These are phyloP conservation scores for Paxillus rubicundulus DNA, from an alignment of 768 basidiomycete genomes.

Conservation along the genomic window DNA sequence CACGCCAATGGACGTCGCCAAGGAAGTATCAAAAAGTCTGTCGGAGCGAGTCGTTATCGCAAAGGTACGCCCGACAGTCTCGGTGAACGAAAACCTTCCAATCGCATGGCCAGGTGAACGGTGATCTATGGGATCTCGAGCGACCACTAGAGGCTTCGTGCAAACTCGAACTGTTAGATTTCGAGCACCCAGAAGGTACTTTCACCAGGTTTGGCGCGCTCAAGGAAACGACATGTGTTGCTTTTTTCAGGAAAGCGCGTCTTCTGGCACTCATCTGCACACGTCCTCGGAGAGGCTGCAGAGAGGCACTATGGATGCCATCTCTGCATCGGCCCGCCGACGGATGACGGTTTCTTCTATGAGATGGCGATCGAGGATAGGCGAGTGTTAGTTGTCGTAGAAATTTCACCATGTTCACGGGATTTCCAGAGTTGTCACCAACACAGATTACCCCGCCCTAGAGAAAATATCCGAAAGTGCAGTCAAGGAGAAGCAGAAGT, in stretches of 20 bases:
- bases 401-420: not conserved
- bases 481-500: conserved; percentile 96
- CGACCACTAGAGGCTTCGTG: conserved; percentile 87
- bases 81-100: not conserved
- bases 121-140: conserved; percentile 89
- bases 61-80: conserved; percentile 54
- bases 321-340: conserved; percentile 94
- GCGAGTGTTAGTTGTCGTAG: conserved; percentile 31
- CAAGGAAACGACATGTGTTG: not conserved
- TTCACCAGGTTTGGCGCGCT: not conserved
- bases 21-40: conserved; percentile 80
- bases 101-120: conserved; percentile 64
- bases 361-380: conserved; percentile 92
- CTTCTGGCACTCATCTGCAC: conserved; percentile 99
- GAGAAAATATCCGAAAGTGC: conserved; percentile 87
- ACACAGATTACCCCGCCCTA: conserved; percentile 80
- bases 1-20: conserved; percentile 87
- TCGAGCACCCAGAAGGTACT: conserved; percentile 85
- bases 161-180: conserved; percentile 83
- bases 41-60: conserved; percentile 91
- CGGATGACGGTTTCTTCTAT: conserved; percentile 98
- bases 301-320: conserved; percentile 97
- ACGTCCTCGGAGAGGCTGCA: conserved; percentile 94
- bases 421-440: conserved; percentile 62
- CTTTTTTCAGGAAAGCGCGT: conserved; percentile 76